Conservation (phyloP, 2,329 filamentous ascomycete species). For the Alternaria ventricosa region DNA sequence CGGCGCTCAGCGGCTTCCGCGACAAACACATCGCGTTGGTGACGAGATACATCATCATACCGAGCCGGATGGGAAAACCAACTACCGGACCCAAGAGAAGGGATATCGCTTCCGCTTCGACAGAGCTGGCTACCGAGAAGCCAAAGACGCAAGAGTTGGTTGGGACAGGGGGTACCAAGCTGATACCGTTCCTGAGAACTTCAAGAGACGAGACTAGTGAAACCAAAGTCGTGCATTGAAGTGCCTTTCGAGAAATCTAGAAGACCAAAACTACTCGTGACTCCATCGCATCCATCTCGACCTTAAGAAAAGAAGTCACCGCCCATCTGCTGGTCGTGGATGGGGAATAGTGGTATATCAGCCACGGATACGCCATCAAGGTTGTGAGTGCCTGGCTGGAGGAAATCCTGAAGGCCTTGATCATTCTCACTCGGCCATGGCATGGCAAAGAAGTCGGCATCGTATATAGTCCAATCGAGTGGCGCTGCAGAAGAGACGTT, state of each 20-base stretch:
- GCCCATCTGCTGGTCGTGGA: slow-evolving; percentile 35
- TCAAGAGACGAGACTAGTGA: slow-evolving; percentile 60
- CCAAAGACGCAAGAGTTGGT: slow-evolving; percentile 49
- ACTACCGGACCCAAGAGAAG: slow-evolving; percentile 33
- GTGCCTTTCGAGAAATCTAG: not conserved
- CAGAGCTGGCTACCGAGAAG: slow-evolving; percentile 42
- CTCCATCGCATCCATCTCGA: not conserved
- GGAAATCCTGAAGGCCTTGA: slow-evolving; percentile 38
- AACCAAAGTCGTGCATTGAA: slow-evolving; percentile 35
- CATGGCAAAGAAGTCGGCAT: slow-evolving; percentile 40
- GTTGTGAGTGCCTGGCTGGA: slow-evolving; percentile 40
- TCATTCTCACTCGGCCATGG: slow-evolving; percentile 42
- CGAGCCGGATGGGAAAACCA: slow-evolving; percentile 39
- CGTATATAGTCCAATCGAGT: slow-evolving; percentile 41
- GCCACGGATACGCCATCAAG: slow-evolving; percentile 38
- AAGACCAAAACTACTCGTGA: not conserved
- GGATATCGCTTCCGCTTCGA: slow-evolving; percentile 57
- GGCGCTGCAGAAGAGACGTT: slow-evolving; percentile 12
- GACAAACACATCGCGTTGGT: slow-evolving; percentile 62
- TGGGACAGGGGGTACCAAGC: slow-evolving; percentile 60
- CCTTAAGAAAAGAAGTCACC: slow-evolving; percentile 13
- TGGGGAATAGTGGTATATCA: slow-evolving; percentile 42
- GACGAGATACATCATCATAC: slow-evolving; percentile 60
- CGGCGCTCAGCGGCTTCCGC: slow-evolving; percentile 55
- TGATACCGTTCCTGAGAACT: slow-evolving; percentile 61